Evolutionary conservation across 208 protist genomes (phyloP), one percentile per base, ranked within the genome.

Genomic region (Leptomonas pyrrhocoris): DNA sequence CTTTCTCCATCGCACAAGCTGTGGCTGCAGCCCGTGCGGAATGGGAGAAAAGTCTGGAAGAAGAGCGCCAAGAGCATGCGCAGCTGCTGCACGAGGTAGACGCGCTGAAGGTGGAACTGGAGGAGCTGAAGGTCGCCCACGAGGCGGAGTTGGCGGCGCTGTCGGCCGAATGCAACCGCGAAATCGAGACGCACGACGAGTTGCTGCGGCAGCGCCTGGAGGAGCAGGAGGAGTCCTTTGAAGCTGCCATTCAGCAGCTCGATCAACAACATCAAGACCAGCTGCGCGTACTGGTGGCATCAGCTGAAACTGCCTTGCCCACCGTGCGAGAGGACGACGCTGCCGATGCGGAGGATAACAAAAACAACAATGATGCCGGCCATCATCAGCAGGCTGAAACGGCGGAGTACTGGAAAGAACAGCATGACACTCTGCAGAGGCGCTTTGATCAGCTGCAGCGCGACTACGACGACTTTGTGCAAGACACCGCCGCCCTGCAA

Each of bases 361-460:
- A 25, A 27, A 31, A 21, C 34, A 36, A 23, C 27, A 49, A 45
- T 38, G 43, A 59, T 65, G 59, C 8, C 43, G 19, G 64, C n/a
- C 59, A 4, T 42, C 0, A 3, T 49, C 36, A 18, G 28, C 27
- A 53, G 30, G 50, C 30, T 49, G 34, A n/a, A n/a, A 55, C 51
- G 43, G 55, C 28, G 23, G 61, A 71, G 55, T 57, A 80, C 60
- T 77, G 78, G 78, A 57, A 76, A 58, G 66, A 28, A 18, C 55
- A 81, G 60, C 68, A 81, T 55, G 62, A 58, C 40, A 76, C 74
- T 15, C 69, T 86, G 45, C 71, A 75, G 42, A 48, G 58, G 27
- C 81, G 81, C 46, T 85, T 81, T 53, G 27, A 80, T 11, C 73
- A 85, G 60, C 71, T 88, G n/a, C 81, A 88, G 70, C 53, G 49